Evolutionary conservation across 495 filamentous ascomycete species (phyloP).

Genomic region (Trichoderma gamsii): DNA sequence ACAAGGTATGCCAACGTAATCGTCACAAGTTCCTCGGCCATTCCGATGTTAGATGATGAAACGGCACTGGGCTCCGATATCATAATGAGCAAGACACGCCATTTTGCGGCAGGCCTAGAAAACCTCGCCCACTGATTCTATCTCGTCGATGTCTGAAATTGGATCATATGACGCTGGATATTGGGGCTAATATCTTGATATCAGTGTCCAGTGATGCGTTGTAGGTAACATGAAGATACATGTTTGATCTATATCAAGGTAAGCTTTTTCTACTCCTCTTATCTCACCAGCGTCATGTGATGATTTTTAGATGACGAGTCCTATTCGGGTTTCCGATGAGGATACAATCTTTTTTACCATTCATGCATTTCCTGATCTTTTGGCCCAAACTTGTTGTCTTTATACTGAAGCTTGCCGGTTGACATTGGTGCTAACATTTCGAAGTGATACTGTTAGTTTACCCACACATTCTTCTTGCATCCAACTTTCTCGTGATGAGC

Average conservation of each 20-base stretch:
- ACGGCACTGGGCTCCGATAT: conserved; percentile 99
- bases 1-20: conserved; percentile 22
- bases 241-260: conserved; percentile 17
- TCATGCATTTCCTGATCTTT: conserved; percentile 64
- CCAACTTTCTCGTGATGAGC: conserved; percentile 52
- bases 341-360: conserved; percentile 68
- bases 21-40: conserved; percentile 18
- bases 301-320: conserved; percentile 78
- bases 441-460: conserved; percentile 14
- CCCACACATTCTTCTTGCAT: conserved; percentile 13
- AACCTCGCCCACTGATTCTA: conserved; percentile 97
- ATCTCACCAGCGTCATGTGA: conserved; percentile 51
- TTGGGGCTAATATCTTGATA: conserved; percentile 1
- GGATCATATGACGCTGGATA: conserved; percentile 6
- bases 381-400: conserved; percentile 15
- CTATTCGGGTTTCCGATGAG: conserved; percentile 76
- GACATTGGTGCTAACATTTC: conserved; percentile 16
- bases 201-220: conserved; percentile 10
- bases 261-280: conserved; percentile 17
- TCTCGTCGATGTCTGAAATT: conserved; percentile 21
- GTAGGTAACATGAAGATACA: neutral
- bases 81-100: conserved; percentile 77
- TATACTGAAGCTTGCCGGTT: conserved; percentile 15
- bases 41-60: conserved; percentile 67
- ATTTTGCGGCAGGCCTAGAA: conserved; percentile 99